phyloP scores from a whole-genome alignment of 2,329 filamentous ascomycete genomes.

The Penicillium sp. region DNA sequence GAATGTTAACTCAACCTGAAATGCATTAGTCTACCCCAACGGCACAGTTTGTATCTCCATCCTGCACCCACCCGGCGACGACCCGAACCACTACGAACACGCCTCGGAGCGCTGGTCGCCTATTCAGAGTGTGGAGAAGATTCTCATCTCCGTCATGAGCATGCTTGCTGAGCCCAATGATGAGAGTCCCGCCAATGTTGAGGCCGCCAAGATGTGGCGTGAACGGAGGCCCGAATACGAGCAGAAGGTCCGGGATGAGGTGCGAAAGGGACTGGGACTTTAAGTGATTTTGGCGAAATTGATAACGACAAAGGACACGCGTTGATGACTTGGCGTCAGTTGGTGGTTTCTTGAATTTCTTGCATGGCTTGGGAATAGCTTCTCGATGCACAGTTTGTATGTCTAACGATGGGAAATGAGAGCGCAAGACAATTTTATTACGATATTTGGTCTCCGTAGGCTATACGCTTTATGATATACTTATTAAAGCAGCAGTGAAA shows the following conservation, averaged over 20 bases:
- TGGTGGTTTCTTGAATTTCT: conserved; percentile 5
- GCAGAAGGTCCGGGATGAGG: conserved; percentile 77
- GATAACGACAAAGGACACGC: conserved; percentile 5
- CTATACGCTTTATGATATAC: background rate
- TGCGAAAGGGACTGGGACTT: conserved; percentile 74
- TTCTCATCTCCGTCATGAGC: conserved; percentile 94
- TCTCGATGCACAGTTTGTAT: conserved; percentile 12
- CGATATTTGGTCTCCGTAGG: background rate
- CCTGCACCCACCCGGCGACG: conserved; percentile 91
- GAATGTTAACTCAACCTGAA: background rate
- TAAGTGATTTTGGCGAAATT: conserved; percentile 35
- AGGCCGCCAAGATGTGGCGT: conserved; percentile 95
- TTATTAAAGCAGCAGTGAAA: background rate
- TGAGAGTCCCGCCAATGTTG: conserved; percentile 92
- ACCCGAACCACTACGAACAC: conserved; percentile 97
- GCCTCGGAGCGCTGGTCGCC: conserved; percentile 95
- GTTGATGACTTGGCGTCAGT: conserved; percentile 26
- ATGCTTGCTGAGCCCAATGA: conserved; percentile 98
- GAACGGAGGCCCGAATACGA: conserved; percentile 83
- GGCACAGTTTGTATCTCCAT: conserved; percentile 98
- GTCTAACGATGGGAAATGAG: background rate
- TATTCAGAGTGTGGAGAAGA: conserved; percentile 97
- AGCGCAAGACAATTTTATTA: background rate
- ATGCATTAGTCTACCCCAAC: conserved; percentile 73
- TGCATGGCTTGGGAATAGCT: conserved; percentile 15